Evolutionary conservation across 2,329 filamentous ascomycete species (phyloP), one percentile per base, ranked within the genome.

Genomic region (Niveomyces coronatus): DNA sequence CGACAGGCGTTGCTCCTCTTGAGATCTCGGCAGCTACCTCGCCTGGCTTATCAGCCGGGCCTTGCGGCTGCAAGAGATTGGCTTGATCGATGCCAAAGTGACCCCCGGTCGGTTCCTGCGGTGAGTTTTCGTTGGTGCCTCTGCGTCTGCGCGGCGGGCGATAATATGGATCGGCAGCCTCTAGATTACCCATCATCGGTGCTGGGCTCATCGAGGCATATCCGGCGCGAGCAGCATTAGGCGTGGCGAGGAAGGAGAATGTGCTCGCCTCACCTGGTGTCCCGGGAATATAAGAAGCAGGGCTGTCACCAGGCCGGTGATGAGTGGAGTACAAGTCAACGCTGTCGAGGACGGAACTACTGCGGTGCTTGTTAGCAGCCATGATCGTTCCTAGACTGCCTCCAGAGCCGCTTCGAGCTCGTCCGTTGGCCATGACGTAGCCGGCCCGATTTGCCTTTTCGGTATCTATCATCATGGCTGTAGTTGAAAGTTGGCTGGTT

Each of bases 401-500:
- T 22, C 68, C 72, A 13, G 76, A 80, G 52, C 74, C 70, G 53
- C 75, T 79, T 53, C 76, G 65, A 9, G 77, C 50, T 41, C 74
- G 68, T 11, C 74, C 71, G 15, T 39, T 39, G 40, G 66, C 62
- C 60, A 68, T 66, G 31, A 66, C 56, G 46, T 76, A 79, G 11
- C 74, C 71, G 10, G 58, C 69, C 52, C 84, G 81, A 40, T 76
- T 72, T 26, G 77, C 72, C 33, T 77, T 76, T 11, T 84, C 79
- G 23, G 73, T 64, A 42, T 75, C 73, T 36, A 95, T 65, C 73
- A 95, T 95, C 73, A 95, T 95, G 14, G 79, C 84, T 23, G 83
- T 74, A 46, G 79, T 86, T 4, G 86, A 94, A 37, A 84, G 71
- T 57, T 91, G 82, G 53, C 86, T 95, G 50, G 83, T 79, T 43